A percentile compares a stretch with the other conserved stretches of the same genome.
Evolutionary conservation across 2,329 filamentous ascomycete species (phyloP).

Genomic region (Pestalotiopsis sp.): DNA sequence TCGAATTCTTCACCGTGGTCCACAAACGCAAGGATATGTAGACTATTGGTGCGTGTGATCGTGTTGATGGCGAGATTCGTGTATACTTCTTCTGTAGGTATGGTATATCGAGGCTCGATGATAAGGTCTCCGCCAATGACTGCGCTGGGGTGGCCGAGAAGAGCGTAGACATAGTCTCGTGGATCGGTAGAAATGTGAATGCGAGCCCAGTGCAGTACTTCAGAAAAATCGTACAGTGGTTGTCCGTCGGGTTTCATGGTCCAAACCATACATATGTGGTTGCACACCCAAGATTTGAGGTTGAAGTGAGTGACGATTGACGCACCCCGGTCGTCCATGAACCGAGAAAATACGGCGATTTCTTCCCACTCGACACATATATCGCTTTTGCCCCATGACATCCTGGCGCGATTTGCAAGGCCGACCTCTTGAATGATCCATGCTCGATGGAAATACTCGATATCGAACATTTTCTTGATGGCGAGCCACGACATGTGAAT

Average conservation of each 20-base stretch:
- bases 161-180: conserved; percentile 9
- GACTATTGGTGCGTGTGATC: neutral
- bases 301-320: neutral
- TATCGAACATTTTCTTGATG: conserved; percentile 7
- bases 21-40: conserved; percentile 7
- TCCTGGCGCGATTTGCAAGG: neutral
- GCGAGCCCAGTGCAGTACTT: conserved; percentile 7
- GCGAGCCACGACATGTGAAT: conserved; percentile 8
- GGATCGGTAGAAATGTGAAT: conserved; percentile 9
- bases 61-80: neutral
- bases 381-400: neutral
- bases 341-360: neutral
- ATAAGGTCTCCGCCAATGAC: neutral
- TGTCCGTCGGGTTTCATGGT: conserved; percentile 2
- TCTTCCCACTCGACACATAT: conserved; percentile 1
- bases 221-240: neutral
- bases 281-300: conserved; percentile 7
- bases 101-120: conserved; percentile 5
- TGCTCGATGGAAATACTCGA: conserved; percentile 9
- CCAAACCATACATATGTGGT: conserved; percentile 8
- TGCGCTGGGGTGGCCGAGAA: conserved; percentile 7
- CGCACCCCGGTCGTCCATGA: conserved; percentile 3
- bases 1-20: conserved; percentile 5
- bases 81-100: conserved; percentile 1
- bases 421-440: conserved; percentile 12